Evolutionary conservation across 2,329 filamentous ascomycete species (phyloP).

Genomic region (Ascochyta lentis): DNA sequence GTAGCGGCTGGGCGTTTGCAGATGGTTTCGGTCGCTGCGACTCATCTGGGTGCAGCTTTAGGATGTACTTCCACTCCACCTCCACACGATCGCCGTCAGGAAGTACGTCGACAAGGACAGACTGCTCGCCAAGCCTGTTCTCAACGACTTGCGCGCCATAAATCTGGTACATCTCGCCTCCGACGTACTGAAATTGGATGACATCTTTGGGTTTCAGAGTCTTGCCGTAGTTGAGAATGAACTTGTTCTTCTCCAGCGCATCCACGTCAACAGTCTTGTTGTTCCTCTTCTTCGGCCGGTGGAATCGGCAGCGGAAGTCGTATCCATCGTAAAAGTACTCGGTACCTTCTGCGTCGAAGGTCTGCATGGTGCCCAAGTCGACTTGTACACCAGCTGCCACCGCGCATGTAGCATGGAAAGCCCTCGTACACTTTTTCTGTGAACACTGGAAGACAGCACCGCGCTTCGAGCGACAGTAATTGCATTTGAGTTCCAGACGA

Average conservation of each 20-base stretch:
- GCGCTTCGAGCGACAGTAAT: slow-evolving; percentile 91
- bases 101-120: slow-evolving; percentile 79
- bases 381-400: slow-evolving; percentile 90
- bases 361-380: slow-evolving; percentile 83
- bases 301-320: slow-evolving; percentile 93
- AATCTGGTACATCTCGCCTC: slow-evolving; percentile 81
- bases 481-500: slow-evolving; percentile 88
- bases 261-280: slow-evolving; percentile 76
- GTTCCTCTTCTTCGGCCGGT: slow-evolving; percentile 87
- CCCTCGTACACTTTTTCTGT: slow-evolving; percentile 88
- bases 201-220: slow-evolving; percentile 75
- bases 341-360: slow-evolving; percentile 87
- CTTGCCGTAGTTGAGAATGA: slow-evolving; percentile 71
- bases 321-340: slow-evolving; percentile 93
- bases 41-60: slow-evolving; percentile 74
- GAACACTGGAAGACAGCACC: slow-evolving; percentile 98
- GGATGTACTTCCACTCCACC: slow-evolving; percentile 83
- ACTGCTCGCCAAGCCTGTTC: slow-evolving; percentile 78
- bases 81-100: slow-evolving; percentile 82
- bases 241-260: slow-evolving; percentile 71
- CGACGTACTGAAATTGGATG: slow-evolving; percentile 83
- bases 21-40: slow-evolving; percentile 78
- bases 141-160: slow-evolving; percentile 89
- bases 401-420: slow-evolving; percentile 95
- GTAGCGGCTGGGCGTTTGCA: slow-evolving; percentile 73